A percentile compares a stretch with the other conserved stretches of the same genome.
phyloP scores from a whole-genome alignment of 129 eudicot genomes.

The Cynara cardunculus region DNA sequence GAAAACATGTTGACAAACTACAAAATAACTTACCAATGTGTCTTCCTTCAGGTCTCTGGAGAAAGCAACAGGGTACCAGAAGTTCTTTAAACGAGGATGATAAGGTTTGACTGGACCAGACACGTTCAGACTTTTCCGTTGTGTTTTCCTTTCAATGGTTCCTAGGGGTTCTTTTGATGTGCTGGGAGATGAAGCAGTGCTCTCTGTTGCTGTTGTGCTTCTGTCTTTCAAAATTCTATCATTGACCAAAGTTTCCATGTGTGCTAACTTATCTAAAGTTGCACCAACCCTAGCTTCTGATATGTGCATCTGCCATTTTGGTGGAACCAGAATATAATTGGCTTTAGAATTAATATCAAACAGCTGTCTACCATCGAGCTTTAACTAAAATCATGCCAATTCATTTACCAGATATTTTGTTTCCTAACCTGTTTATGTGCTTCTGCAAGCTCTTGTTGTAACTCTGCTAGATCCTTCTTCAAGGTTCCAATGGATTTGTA shows the following conservation, averaged over 20 bases:
- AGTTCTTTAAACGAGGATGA: constrained; percentile 63
- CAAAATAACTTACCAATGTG: constrained; percentile 32
- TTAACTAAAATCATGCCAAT: not conserved
- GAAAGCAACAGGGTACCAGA: constrained; percentile 98
- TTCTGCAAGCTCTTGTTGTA: constrained; percentile 83
- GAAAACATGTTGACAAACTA: too few species aligned
- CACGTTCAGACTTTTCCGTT: constrained; percentile 60
- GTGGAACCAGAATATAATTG: not conserved
- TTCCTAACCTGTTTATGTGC: constrained; percentile 81
- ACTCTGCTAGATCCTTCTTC: constrained; percentile 82
- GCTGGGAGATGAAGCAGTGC: constrained; percentile 40
- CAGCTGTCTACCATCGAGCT: not conserved
- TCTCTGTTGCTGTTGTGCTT: constrained; percentile 40
- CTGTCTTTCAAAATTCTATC: constrained; percentile 81
- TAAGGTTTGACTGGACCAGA: constrained; percentile 92
- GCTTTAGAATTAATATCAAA: constrained; percentile 2
- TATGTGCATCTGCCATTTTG: constrained; percentile 72
- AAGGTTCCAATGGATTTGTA: constrained; percentile 90
- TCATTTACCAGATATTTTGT: not conserved
- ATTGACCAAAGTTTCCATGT: constrained; percentile 88
- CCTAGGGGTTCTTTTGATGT: constrained; percentile 46
- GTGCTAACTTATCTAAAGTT: constrained; percentile 92
- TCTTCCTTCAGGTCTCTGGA: constrained; percentile 81
- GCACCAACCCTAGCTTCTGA: constrained; percentile 87
- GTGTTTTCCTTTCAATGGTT: constrained; percentile 42